phyloP scores from a whole-genome alignment of 225 moss, liverwort and hornwort species.

The Marchantia paleacea region DNA sequence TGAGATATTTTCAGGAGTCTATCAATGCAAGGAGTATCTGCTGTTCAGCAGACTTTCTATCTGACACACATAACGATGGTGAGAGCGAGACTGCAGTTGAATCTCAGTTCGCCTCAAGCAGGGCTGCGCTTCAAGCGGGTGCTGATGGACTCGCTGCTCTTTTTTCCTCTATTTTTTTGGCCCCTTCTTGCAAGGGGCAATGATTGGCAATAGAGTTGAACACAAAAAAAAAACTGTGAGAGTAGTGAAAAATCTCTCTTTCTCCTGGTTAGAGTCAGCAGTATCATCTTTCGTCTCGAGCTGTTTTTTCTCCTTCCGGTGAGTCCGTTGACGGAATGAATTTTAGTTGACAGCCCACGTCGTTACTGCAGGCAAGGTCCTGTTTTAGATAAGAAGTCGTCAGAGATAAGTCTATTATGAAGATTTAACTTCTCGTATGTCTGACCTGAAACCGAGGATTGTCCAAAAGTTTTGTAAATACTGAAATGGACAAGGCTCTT shows the following conservation, averaged over 20 bases:
- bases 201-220: conserved; percentile 17
- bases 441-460: not conserved
- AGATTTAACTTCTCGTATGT: not conserved
- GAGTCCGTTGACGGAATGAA: conserved; percentile 3
- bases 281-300: conserved; percentile 6
- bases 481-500: not conserved
- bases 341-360: not conserved
- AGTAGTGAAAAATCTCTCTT: not conserved
- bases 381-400: not conserved
- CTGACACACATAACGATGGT: not conserved
- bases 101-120: not conserved
- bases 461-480: not conserved
- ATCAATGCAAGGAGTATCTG: not conserved
- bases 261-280: not conserved
- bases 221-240: too few relatives aligned
- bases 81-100: not conserved
- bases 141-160: not conserved
- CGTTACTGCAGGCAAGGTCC: conserved; percentile 1
- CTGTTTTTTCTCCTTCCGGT: conserved; percentile 11
- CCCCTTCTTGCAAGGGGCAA: not conserved
- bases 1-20: not conserved
- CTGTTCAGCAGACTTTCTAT: not conserved
- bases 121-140: not conserved
- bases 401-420: not conserved
- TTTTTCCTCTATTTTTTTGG: conserved; percentile 26